Percentiles rank a stretch among this genome's conserved stretches.
These are phyloP conservation scores for Mycena alexandri DNA, from an alignment of 768 basidiomycete species.

Conservation along the genomic window DNA sequence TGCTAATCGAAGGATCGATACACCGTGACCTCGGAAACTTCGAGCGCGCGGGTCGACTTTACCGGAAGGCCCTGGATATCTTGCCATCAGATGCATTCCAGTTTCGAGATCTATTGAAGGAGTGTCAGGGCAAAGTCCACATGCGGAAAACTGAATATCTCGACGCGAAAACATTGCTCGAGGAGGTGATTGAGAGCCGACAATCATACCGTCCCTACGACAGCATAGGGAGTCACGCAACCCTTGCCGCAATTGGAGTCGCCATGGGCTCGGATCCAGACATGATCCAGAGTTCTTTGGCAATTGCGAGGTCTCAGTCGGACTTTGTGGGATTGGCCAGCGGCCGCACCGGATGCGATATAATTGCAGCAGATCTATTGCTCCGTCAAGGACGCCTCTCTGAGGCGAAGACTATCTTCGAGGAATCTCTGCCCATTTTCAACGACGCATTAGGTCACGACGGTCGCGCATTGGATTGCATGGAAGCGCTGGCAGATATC, in stretches of 20 bases:
- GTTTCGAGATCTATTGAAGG: neutral
- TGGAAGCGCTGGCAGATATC: neutral
- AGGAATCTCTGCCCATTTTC: neutral
- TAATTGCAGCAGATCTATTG: neutral
- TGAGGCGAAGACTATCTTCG: neutral
- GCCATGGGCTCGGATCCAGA: neutral
- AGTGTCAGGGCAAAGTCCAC: neutral
- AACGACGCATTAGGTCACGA: neutral
- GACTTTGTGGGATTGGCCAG: neutral
- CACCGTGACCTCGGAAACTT: neutral
- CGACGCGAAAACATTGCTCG: neutral
- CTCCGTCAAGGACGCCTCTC: neutral
- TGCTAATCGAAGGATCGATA: neutral
- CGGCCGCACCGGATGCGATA: neutral
- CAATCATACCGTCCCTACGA: neutral
- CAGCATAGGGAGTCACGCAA: neutral
- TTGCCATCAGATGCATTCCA: neutral
- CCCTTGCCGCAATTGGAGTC: neutral
- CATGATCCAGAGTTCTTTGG: neutral
- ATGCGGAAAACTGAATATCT: neutral
- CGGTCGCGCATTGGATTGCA: neutral
- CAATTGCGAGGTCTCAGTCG: neutral
- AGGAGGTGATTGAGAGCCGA: neutral
- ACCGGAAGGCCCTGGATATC: neutral
- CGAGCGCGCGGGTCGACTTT: neutral